Conservation (phyloP, 495 filamentous ascomycete species). For the Penicillium lagena region DNA sequence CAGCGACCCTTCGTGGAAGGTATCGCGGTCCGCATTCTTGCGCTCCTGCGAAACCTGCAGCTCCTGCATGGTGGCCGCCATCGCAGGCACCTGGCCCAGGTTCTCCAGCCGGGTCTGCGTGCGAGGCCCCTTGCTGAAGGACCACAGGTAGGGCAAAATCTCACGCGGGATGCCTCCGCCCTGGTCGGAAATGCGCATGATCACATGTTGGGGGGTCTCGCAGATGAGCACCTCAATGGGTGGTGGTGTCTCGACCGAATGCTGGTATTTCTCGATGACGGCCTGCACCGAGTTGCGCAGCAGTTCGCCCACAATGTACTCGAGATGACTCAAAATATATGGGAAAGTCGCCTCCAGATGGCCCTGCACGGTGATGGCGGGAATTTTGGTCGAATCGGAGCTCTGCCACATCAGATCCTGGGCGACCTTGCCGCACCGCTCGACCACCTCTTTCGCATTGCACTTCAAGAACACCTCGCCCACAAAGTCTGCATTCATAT, state of each 20-base stretch:
- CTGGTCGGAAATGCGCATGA: slow-evolving; percentile 91
- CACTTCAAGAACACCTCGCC: slow-evolving; percentile 95
- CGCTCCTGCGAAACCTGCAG: slow-evolving; percentile 37
- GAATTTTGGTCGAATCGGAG: slow-evolving; percentile 65
- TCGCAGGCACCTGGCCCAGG: slow-evolving; percentile 76
- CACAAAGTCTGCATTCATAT: slow-evolving; percentile 75
- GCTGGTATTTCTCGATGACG: slow-evolving; percentile 62
- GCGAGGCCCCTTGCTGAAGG: slow-evolving; percentile 85
- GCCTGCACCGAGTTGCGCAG: slow-evolving; percentile 93
- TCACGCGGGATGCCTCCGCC: slow-evolving; percentile 86
- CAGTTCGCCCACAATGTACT: slow-evolving; percentile 96
- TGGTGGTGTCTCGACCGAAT: slow-evolving; percentile 45
- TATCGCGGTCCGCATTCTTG: slow-evolving; percentile 23
- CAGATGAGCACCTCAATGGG: slow-evolving; percentile 93
- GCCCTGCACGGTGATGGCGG: slow-evolving; percentile 77
- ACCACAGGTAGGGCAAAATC: slow-evolving; percentile 87
- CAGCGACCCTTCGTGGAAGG: slow-evolving; percentile 57
- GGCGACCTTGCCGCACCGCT: slow-evolving; percentile 69
- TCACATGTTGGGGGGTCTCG: slow-evolving; percentile 91
- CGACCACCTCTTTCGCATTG: slow-evolving; percentile 83
- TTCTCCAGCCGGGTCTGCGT: slow-evolving; percentile 70
- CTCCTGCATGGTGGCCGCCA: slow-evolving; percentile 95
- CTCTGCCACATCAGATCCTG: slow-evolving; percentile 62
- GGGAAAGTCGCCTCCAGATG: slow-evolving; percentile 89
- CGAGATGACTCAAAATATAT: slow-evolving; percentile 90